Percentiles rank a stretch among this genome's conserved stretches.
These are phyloP conservation scores for Didymella pinodella DNA, from an alignment of 2,329 filamentous ascomycete species.

Conservation along the genomic window DNA sequence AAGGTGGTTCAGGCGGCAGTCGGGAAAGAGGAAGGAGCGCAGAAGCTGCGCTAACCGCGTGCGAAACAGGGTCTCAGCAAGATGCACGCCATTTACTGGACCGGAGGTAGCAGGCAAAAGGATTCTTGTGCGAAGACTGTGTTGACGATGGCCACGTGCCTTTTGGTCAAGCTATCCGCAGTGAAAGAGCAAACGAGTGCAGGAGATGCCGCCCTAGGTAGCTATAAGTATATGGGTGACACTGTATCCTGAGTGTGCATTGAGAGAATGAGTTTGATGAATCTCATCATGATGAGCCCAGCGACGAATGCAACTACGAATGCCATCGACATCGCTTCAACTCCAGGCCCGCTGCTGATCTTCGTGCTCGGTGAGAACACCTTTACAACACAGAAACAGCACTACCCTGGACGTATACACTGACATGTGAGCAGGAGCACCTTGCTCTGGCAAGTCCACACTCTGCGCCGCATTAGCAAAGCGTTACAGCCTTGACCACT, in stretches of 20 bases:
- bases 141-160: background rate
- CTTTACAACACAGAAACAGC: background rate
- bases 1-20: background rate
- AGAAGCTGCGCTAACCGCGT: background rate
- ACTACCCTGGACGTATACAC: too few relatives aligned
- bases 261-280: background rate
- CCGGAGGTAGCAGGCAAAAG: background rate
- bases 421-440: constrained; percentile 5
- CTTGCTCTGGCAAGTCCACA: constrained; percentile 26
- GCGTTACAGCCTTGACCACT: constrained; percentile 18
- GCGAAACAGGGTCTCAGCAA: background rate
- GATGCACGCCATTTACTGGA: background rate
- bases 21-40: background rate
- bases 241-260: background rate
- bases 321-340: background rate
- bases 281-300: background rate
- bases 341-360: constrained; percentile 8
- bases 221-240: background rate
- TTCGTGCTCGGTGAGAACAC: constrained; percentile 16
- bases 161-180: background rate
- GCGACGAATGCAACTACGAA: background rate
- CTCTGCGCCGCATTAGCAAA: constrained; percentile 15
- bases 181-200: background rate
- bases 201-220: background rate
- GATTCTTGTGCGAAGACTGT: too few relatives aligned